A percentile compares a stretch with the other conserved stretches of the same genome.
phyloP scores from a whole-genome alignment of 495 filamentous ascomycete genomes.

The Collariella sp. region DNA sequence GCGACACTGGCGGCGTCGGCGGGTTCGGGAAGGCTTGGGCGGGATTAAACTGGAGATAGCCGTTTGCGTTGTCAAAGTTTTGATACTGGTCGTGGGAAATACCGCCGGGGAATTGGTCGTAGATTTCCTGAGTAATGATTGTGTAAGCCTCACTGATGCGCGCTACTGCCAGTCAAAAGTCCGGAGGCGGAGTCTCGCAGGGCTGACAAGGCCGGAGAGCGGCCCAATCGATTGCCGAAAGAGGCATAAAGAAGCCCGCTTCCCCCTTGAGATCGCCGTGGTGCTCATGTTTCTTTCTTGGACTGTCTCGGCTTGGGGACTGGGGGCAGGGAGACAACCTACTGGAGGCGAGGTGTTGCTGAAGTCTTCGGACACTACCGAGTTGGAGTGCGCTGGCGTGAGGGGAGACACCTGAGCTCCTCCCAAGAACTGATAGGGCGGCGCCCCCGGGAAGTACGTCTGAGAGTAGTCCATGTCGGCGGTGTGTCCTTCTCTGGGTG shows the following conservation, averaged over 20 bases:
- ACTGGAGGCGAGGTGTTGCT: constrained; percentile 46
- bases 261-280: background rate
- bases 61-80: constrained; percentile 40
- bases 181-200: constrained; percentile 21
- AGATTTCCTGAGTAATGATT: constrained; percentile 39
- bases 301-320: background rate
- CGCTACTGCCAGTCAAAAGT: constrained; percentile 21
- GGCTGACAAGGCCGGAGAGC: background rate
- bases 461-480: constrained; percentile 39
- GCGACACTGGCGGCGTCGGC: constrained; percentile 36
- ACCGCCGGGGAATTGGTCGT: constrained; percentile 34
- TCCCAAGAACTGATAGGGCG: constrained; percentile 48
- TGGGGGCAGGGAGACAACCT: constrained; percentile 26
- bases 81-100: constrained; percentile 37
- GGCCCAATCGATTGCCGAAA: constrained; percentile 2
- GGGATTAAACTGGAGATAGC: constrained; percentile 33
- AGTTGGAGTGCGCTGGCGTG: constrained; percentile 46
- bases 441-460: constrained; percentile 38
- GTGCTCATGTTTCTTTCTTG: background rate
- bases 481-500: background rate
- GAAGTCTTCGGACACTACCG: constrained; percentile 46
- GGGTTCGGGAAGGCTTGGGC: constrained; percentile 34
- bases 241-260: background rate
- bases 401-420: constrained; percentile 37
- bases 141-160: constrained; percentile 29